Conservation (phyloP, 192 early-diverging fungal species). For the Coemansia reversa region DNA sequence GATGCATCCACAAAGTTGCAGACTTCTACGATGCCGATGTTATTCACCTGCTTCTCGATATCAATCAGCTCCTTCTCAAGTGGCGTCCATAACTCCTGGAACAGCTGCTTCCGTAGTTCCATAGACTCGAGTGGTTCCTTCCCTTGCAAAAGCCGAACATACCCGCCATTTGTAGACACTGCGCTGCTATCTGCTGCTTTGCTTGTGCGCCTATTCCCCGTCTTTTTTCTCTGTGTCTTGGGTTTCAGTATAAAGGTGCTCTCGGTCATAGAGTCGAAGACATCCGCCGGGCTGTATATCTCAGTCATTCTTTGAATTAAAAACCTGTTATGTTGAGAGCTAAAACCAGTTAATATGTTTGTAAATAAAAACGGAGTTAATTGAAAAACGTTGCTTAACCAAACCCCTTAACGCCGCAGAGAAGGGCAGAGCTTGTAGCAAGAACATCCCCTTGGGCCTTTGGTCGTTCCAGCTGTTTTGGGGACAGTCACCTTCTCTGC, state of each 20-base stretch:
- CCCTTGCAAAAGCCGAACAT: constrained; percentile 60
- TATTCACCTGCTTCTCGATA: constrained; percentile 58
- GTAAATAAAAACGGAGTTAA: too few relatives aligned
- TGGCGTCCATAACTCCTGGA: constrained; percentile 57
- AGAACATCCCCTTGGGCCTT: neutral
- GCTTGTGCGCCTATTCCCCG: neutral
- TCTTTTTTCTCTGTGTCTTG: constrained; percentile 5
- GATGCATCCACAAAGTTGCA: constrained; percentile 62
- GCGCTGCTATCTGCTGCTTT: constrained; percentile 4
- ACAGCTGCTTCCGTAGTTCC: constrained; percentile 52
- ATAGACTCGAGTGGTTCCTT: constrained; percentile 57
- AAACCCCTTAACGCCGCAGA: too few relatives aligned
- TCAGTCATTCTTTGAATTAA: constrained; percentile 29
- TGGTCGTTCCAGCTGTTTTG: too few relatives aligned
- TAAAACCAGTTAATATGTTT: too few relatives aligned
- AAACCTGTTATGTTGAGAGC: neutral
- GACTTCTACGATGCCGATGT: constrained; percentile 57
- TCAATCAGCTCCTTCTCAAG: constrained; percentile 43
- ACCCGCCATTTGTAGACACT: constrained; percentile 51
- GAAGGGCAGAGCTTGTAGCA: constrained; percentile 1
- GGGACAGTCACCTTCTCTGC: too few relatives aligned
- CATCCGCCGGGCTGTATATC: constrained; percentile 44
- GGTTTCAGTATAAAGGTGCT: constrained; percentile 54
- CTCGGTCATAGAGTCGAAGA: constrained; percentile 55
- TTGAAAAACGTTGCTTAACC: too few relatives aligned